Conservation (phyloP, 2,329 filamentous ascomycete species). For the Fusarium sp. region DNA sequence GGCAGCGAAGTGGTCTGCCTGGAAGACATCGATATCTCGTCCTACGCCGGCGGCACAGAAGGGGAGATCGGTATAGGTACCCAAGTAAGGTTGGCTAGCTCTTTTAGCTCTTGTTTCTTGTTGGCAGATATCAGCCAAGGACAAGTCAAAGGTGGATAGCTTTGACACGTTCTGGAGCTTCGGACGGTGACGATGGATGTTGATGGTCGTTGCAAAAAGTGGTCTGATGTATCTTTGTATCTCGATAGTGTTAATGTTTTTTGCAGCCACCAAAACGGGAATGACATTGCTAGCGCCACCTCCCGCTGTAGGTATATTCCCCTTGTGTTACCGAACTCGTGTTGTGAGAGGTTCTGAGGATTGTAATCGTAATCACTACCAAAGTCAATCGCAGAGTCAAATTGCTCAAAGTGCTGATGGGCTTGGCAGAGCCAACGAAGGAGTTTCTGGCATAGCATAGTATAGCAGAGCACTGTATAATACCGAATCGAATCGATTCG, state of each 20-base stretch:
- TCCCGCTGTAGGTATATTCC: neutral
- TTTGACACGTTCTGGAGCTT: conserved; percentile 11
- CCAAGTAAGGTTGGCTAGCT: neutral
- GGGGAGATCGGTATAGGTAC: conserved; percentile 1
- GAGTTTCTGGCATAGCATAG: neutral
- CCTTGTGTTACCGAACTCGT: neutral
- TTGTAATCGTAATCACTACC: neutral
- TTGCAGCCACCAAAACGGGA: conserved; percentile 10
- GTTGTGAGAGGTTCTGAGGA: neutral
- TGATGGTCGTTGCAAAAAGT: conserved; percentile 8
- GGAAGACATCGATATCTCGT: conserved; percentile 11
- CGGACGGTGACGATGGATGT: conserved; percentile 12
- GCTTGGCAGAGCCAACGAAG: neutral
- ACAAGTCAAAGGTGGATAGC: conserved; percentile 18
- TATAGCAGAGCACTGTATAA: neutral
- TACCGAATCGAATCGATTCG: neutral
- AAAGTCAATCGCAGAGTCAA: conserved; percentile 10
- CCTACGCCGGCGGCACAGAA: neutral
- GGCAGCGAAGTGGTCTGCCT: conserved; percentile 29
- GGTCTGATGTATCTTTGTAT: conserved; percentile 24
- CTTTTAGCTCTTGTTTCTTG: conserved; percentile 2
- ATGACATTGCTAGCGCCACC: conserved; percentile 15
- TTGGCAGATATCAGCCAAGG: conserved; percentile 16
- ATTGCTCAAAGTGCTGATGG: neutral
- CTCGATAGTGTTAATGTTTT: conserved; percentile 7